Base-by-base conservation (phyloP, 2,329 filamentous ascomycete genomes). In the Fusarium oxysporum region DNA sequence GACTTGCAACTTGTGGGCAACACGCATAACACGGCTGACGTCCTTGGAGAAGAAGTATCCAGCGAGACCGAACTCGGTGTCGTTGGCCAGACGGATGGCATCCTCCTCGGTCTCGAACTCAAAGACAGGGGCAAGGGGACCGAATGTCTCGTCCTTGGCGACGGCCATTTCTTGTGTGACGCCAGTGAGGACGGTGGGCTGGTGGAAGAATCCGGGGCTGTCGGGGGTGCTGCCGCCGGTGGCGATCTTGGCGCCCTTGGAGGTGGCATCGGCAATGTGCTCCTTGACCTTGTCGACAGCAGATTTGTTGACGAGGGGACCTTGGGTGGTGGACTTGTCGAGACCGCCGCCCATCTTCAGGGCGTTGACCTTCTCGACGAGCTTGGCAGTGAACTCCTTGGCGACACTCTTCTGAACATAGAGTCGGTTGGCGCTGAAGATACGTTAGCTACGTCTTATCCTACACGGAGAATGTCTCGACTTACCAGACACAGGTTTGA, bases 161-260 rank as follows among this genome's bases (percentile, higher is more conserved):
- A 80, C 73, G 23, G 66, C 66, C 78, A 80, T 81, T 54, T 80
- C 73, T 63, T 73, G 62, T 47, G 78, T 79, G 23, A 80, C 76
- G 47, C 89, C 90, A 21, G 90, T 88, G 57, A 95, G 87, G 35
- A 95, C 89, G 1, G 93, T 94, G 2, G 91, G 91, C 73, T 92
- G 86, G 82, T 90, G 93, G 85, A 93, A 95, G 81, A 86, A 43
- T 17, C 84, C 82, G 83, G 90, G 59, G 88, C 90, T 78, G 89
- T 90, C 92, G 91, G 90, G 82, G 9, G 74, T 81, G 94, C 92
- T 73, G 85, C 84, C 72, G 88, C 87, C 90, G 16, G 86, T 78
- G 47, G 88, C 79, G 47, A 92, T 80, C 75, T 87, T 87, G 23
- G 84, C 90, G 33, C 90, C 91, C 78, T 91, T 90, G 69, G 84